Evolutionary conservation across 2,329 filamentous ascomycete species (phyloP).

Genomic region (Aspergillus texensis): DNA sequence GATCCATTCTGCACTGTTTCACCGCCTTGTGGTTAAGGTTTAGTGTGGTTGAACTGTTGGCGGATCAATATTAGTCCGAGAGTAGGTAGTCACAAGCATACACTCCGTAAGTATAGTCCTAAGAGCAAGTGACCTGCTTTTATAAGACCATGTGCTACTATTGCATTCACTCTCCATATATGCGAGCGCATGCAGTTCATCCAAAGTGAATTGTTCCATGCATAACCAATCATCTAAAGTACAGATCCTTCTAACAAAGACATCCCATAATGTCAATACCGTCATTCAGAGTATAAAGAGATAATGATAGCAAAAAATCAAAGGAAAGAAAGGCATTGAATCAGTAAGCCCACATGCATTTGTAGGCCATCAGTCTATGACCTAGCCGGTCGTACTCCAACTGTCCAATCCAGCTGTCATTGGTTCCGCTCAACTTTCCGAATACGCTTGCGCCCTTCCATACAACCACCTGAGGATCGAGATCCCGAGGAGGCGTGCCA

Average conservation of each 20-base stretch:
- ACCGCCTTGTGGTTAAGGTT: conserved; percentile 29
- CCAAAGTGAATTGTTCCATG: neutral
- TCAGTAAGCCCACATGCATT: conserved; percentile 67
- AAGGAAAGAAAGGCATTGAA: conserved; percentile 11
- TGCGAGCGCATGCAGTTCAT: neutral
- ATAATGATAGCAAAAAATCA: conserved; percentile 11
- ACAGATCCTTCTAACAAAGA: conserved; percentile 2
- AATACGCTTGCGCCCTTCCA: conserved; percentile 99
- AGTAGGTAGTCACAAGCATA: no score
- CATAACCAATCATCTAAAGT: conserved; percentile 6
- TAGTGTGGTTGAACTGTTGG: conserved; percentile 7
- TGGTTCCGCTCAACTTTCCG: conserved; percentile 79
- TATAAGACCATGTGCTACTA: neutral
- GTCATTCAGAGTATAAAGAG: conserved; percentile 12
- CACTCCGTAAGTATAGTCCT: no score
- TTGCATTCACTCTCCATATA: neutral
- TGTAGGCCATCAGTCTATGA: conserved; percentile 79
- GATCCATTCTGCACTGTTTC: conserved; percentile 29
- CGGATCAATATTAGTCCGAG: conserved; percentile 15
- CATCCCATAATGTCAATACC: conserved; percentile 17
- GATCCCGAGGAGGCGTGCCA: conserved; percentile 76
- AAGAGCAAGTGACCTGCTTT: neutral
- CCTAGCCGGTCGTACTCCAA: conserved; percentile 88
- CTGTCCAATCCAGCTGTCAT: conserved; percentile 91
- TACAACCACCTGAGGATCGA: conserved; percentile 94